A percentile compares a stretch with the other conserved stretches of the same genome.
Evolutionary conservation across 441 rosid species (phyloP).

Genomic region (Pelargonium fulgidum): DNA sequence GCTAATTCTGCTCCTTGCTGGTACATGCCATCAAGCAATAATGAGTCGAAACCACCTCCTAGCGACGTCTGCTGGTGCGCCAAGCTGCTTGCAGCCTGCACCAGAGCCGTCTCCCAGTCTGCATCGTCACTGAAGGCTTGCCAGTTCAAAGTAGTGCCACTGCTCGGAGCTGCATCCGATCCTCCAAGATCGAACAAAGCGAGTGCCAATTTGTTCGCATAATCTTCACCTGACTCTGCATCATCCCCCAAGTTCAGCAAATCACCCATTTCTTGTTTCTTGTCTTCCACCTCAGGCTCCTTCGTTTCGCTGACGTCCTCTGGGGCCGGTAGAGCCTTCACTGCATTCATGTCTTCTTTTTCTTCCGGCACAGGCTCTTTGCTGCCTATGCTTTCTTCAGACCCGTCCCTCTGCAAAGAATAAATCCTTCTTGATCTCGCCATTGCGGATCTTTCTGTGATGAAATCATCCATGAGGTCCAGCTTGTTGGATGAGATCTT

Average conservation of each 20-base stretch:
- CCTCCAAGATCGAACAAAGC: constrained; percentile 55
- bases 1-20: constrained; percentile 35
- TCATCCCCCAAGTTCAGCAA: constrained; percentile 51
- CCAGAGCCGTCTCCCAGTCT: constrained; percentile 73
- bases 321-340: constrained; percentile 59
- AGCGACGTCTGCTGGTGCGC: constrained; percentile 29
- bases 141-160: constrained; percentile 33
- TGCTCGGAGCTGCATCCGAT: background rate
- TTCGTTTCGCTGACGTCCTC: constrained; percentile 24
- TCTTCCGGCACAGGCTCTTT: constrained; percentile 1
- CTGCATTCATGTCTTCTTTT: constrained; percentile 29
- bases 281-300: constrained; percentile 19
- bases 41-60: constrained; percentile 44
- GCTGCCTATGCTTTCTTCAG: constrained; percentile 15
- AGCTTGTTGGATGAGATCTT: constrained; percentile 71
- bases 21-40: constrained; percentile 61
- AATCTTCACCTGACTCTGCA: constrained; percentile 30
- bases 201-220: constrained; percentile 45
- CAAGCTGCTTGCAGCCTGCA: constrained; percentile 55
- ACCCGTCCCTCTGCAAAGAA: constrained; percentile 20
- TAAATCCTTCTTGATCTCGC: background rate
- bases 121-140: constrained; percentile 48
- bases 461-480: constrained; percentile 75
- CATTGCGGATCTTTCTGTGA: constrained; percentile 54
- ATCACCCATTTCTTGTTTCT: constrained; percentile 31